Conservation (phyloP, 1,284 basidiomycete species). For the Boletus smithii region DNA sequence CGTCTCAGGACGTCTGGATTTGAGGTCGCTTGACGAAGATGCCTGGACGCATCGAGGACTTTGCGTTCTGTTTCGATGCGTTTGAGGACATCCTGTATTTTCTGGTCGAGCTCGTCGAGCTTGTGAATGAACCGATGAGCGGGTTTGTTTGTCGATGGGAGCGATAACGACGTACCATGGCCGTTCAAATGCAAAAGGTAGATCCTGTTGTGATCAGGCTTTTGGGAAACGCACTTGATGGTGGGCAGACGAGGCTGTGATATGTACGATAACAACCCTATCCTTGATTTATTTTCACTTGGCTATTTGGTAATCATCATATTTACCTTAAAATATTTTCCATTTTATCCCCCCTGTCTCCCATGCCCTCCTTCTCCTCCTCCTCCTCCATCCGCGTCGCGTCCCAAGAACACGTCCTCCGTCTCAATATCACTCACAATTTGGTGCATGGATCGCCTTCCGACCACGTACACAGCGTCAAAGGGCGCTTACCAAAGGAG, state of each 20-base stretch:
- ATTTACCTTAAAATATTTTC: conserved; percentile 16
- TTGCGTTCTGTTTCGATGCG: conserved; percentile 92
- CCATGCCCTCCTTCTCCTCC: conserved; percentile 40
- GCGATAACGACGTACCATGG: conserved; percentile 32
- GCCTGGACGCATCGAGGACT: conserved; percentile 83
- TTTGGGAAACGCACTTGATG: conserved; percentile 18
- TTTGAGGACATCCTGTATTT: conserved; percentile 88
- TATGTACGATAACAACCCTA: conserved; percentile 28
- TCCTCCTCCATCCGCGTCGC: conserved; percentile 34
- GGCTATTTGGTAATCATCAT: conserved; percentile 30
- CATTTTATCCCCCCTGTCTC: conserved; percentile 2
- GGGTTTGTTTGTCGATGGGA: conserved; percentile 3
- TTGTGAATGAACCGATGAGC: conserved; percentile 14
- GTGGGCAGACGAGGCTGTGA: conserved; percentile 32
- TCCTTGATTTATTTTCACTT: conserved; percentile 21
- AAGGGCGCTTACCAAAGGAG: conserved; percentile 42
- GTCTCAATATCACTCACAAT: conserved; percentile 37
- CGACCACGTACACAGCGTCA: conserved; percentile 30
- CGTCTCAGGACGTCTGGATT: conserved; percentile 84
- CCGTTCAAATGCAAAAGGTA: conserved; percentile 17
- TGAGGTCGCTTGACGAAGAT: conserved; percentile 76
- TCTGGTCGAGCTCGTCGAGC: conserved; percentile 70
- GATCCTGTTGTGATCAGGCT: conserved; percentile 19
- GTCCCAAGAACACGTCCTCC: conserved; percentile 32
- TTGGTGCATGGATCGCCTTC: conserved; percentile 41